A percentile compares a stretch with the other conserved stretches of the same genome.
Conservation (phyloP, 805 yeast species). For the Metschnikowia similis region DNA sequence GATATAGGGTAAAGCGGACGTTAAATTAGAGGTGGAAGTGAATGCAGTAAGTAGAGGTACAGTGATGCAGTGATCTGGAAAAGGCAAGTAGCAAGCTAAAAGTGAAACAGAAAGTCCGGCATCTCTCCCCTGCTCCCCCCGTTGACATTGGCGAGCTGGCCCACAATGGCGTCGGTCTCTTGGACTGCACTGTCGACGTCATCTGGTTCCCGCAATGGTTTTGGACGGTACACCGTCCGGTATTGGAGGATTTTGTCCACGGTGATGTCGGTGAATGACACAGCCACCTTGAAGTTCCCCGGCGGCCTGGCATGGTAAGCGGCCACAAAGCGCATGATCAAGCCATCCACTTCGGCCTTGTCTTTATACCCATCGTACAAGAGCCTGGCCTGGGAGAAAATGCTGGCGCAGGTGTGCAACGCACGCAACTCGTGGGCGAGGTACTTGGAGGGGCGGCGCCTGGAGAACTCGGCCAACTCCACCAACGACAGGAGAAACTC, state of each 20-base stretch:
- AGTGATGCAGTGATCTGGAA: too few species aligned
- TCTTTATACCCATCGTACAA: constrained; percentile 37
- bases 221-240: constrained; percentile 6
- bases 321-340: constrained; percentile 7
- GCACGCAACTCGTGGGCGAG: constrained; percentile 7
- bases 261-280: constrained; percentile 3
- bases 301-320: not conserved
- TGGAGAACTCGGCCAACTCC: constrained; percentile 6
- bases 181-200: constrained; percentile 6
- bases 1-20: too few species aligned
- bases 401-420: constrained; percentile 2
- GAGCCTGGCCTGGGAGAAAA: constrained; percentile 18
- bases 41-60: too few species aligned
- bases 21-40: too few species aligned
- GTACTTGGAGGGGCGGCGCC: not conserved
- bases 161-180: not conserved
- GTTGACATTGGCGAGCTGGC: not conserved
- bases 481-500: constrained; percentile 21
- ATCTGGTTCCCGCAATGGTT: not conserved
- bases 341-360: constrained; percentile 9
- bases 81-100: not conserved
- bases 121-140: not conserved
- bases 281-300: not conserved
- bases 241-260: constrained; percentile 7
- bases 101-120: not conserved